These are phyloP conservation scores for Crucihimalaya himalaica DNA, from an alignment of 345 rosid genomes.

Conservation along the genomic window DNA sequence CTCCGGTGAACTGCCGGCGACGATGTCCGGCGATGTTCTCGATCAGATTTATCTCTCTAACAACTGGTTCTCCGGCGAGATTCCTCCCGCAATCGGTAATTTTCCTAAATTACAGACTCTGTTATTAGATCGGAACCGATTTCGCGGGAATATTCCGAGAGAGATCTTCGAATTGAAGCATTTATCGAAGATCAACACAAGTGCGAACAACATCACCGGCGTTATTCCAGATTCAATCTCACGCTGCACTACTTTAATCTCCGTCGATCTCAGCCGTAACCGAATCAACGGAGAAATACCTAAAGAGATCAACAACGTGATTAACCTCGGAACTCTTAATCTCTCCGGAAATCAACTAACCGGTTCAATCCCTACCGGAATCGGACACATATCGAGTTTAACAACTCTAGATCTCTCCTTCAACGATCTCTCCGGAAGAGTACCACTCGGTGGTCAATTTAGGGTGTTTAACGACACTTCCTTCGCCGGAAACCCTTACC, in stretches of 20 bases:
- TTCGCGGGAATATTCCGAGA: slow-evolving; percentile 58
- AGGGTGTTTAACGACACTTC: slow-evolving; percentile 67
- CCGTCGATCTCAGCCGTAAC: slow-evolving; percentile 73
- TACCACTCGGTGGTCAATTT: slow-evolving; percentile 80
- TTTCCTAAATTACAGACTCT: slow-evolving; percentile 48
- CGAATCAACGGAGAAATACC: slow-evolving; percentile 69
- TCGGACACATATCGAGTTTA: slow-evolving; percentile 69
- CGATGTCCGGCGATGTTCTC: slow-evolving; percentile 56
- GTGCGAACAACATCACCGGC: slow-evolving; percentile 62
- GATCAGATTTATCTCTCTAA: slow-evolving; percentile 50
- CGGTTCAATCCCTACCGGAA: slow-evolving; percentile 67
- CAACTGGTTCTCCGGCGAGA: slow-evolving; percentile 62
- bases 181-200: slow-evolving; percentile 53
- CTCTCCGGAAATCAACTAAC: slow-evolving; percentile 67
- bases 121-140: slow-evolving; percentile 52
- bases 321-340: slow-evolving; percentile 61
- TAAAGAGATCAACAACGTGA: slow-evolving; percentile 44
- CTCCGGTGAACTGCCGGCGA: slow-evolving; percentile 69
- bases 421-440: slow-evolving; percentile 62
- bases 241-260: slow-evolving; percentile 47
- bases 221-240: slow-evolving; percentile 60
- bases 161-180: slow-evolving; percentile 54
- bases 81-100: slow-evolving; percentile 68
- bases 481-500: slow-evolving; percentile 67
- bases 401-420: slow-evolving; percentile 74